Evolutionary conservation across 2,329 filamentous ascomycete genomes (phyloP), one percentile per base, ranked within the genome.

Genomic region (Stachybotrys chartarum): DNA sequence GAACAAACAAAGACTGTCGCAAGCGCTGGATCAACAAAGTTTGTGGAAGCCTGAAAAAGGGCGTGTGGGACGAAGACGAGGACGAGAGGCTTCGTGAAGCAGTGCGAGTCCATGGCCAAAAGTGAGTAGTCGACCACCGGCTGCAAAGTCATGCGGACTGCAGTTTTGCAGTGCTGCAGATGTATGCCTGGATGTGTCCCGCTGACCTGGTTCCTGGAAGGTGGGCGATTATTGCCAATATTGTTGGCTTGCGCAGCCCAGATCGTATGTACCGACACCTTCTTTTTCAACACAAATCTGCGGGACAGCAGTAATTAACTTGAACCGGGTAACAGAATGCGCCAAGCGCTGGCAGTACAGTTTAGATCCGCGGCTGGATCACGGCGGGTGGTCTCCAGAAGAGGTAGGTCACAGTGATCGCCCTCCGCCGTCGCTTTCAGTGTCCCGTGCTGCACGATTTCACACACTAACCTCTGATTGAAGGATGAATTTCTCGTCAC

Each of bases 321-420:
- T 17, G n/a, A 2, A 31, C 31, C 4, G 31, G 35, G 8, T 12
- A n/a, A 16, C 52, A 75, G 73, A 77, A 63, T 76, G 74, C 57
- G 72, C 74, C n/a, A 76, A 77, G 58, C 65, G 74, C 48, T 77
- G 74, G 74, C 72, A 74, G 49, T 72, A 74, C 31, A 72, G 68
- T 8, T 68, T 76, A 2, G 71, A 75, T 57, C 74, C 74, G 4
- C 65, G 68, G 18, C 61, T 77, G 52, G 66, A 62, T 63, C 67
- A 54, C 57, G 59, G 59, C 30, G 52, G 52, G 46, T 64, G 62
- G 62, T 59, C 60, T 7, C 14, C 46, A 18, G 57, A 58, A 58
- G 62, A 64, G 56, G 62, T 63, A 52, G 8, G 18, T 24, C 44
- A 32, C 45, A 47, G 35, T 42, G 35, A 42, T 42, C 35, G 35